These are phyloP conservation scores for Sporothrix globosa DNA, from an alignment of 2,329 filamentous ascomycete species.

Conservation along the genomic window DNA sequence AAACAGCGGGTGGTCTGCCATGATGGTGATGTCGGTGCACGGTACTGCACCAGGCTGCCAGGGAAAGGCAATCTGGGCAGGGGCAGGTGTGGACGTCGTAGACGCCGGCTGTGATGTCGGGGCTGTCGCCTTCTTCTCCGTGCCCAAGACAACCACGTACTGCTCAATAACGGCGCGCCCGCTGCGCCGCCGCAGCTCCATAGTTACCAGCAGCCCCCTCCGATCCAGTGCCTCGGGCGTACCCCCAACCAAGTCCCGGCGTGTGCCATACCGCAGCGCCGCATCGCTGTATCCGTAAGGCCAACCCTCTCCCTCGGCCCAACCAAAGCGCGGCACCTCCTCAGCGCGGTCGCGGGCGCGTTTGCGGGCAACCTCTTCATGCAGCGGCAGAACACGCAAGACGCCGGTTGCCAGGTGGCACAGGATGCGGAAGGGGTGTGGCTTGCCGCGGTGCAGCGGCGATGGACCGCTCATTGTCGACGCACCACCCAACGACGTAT, in stretches of 20 bases:
- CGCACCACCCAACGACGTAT: background rate
- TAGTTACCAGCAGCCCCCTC: slow-evolving; percentile 71
- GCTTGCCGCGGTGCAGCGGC: slow-evolving; percentile 60
- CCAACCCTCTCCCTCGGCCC: slow-evolving; percentile 79
- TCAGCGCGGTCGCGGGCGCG: slow-evolving; percentile 75
- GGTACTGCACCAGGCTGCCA: slow-evolving; percentile 30
- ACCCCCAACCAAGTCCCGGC: slow-evolving; percentile 35
- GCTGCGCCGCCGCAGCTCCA: slow-evolving; percentile 84
- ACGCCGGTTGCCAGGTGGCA: slow-evolving; percentile 88
- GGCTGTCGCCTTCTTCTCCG: background rate
- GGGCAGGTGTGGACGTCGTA: background rate
- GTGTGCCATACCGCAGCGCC: slow-evolving; percentile 23
- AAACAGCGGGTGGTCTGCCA: slow-evolving; percentile 78
- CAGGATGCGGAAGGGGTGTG: slow-evolving; percentile 71
- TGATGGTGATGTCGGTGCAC: slow-evolving; percentile 54
- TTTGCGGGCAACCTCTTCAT: slow-evolving; percentile 73
- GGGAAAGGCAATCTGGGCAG: background rate
- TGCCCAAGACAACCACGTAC: slow-evolving; percentile 54
- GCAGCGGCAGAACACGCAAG: slow-evolving; percentile 71
- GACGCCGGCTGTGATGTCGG: background rate
- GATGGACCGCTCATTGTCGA: slow-evolving; percentile 39
- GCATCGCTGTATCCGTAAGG: slow-evolving; percentile 67
- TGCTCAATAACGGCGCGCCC: slow-evolving; percentile 75
- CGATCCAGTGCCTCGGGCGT: slow-evolving; percentile 37
- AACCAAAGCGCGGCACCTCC: slow-evolving; percentile 75